Base-by-base conservation (phyloP, 2,329 filamentous ascomycete species). In the Ascochyta lentis region DNA sequence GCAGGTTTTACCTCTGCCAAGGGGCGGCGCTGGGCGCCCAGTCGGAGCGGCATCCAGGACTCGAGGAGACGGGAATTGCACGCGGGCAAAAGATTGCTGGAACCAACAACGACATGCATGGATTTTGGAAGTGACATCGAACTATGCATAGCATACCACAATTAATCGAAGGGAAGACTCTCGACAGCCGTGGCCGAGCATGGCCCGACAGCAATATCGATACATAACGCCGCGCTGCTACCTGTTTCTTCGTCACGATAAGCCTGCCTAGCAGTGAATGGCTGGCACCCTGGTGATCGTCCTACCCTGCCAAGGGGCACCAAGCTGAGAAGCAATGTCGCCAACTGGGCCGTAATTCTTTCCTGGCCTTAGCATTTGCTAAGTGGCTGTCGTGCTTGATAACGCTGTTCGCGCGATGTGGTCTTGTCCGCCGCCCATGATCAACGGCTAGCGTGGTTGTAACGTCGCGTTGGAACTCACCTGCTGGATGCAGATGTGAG, bases 401-500 rank as follows among this genome's bases (percentile, higher is more conserved):
- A 69, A 65, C 61, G 54, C 49, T 52, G 49, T 43, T 57, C 40
- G 48, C 49, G 44, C 48, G 44, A 57, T 49, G 54, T 48, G 54
- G 54, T 46, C 22, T 39, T 52, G 35, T 52, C 45, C 38, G 45
- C 35, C 42, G 48, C 41, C 44, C 54, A 49, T 45, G 54, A 58
- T 59, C 47, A 43, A 48, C 58, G 43, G 43, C 65, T 63, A 67
- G 63, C 49, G 60, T 58, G 63, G 60, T 63, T 69, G 66, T 59
- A 69, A 67, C 63, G 50, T 64, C 51, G 62, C 54, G 61, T 44
- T 58, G 57, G 42, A 49, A 63, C 58, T 58, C 62, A 70, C 67
- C 67, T 68, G 67, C 69, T 72, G 46, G 63, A 72, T 69, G 66
- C 56, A 69, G 70, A 53, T 50, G 38, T 35, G 35, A 56, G 59